Conservation (phyloP, 768 basidiomycete species). For the Tremella yokohamensis region DNA sequence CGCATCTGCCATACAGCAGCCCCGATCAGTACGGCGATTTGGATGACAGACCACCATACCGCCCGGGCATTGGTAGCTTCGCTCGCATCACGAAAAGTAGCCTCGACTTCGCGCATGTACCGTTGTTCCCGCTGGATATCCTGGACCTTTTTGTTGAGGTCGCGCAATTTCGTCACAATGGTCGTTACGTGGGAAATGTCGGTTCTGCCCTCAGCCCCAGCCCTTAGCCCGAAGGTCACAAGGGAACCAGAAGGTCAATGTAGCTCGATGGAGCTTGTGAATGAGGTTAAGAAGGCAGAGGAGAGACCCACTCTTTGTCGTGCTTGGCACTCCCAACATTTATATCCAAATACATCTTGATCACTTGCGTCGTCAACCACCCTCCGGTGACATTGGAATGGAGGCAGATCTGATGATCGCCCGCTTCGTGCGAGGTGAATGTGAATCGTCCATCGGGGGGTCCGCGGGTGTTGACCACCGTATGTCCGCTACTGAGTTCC, state of each 20-base stretch:
- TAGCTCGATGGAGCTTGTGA: background rate
- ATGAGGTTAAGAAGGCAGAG: background rate
- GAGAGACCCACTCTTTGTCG: constrained; percentile 61
- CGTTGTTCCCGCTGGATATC: constrained; percentile 93
- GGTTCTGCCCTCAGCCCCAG: constrained; percentile 22
- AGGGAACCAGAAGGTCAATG: background rate
- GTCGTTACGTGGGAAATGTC: constrained; percentile 49
- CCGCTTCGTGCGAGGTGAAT: constrained; percentile 90
- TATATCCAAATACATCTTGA: constrained; percentile 90
- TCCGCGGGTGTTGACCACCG: constrained; percentile 83
- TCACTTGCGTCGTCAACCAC: constrained; percentile 74
- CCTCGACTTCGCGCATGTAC: constrained; percentile 93
- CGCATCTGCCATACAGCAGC: constrained; percentile 92
- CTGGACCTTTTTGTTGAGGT: constrained; percentile 87
- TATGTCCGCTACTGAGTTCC: constrained; percentile 80
- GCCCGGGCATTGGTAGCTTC: constrained; percentile 87
- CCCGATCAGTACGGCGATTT: constrained; percentile 75
- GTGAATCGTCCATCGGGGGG: constrained; percentile 89
- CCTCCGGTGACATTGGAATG: constrained; percentile 81
- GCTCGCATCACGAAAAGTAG: constrained; percentile 80
- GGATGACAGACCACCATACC: constrained; percentile 88
- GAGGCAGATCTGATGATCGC: constrained; percentile 93
- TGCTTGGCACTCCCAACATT: constrained; percentile 82
- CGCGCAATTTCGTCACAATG: constrained; percentile 63
- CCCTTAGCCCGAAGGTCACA: background rate